These are phyloP conservation scores for Pseudotsuga menziesii DNA, from an alignment of 75 land plant species.

Conservation along the genomic window DNA sequence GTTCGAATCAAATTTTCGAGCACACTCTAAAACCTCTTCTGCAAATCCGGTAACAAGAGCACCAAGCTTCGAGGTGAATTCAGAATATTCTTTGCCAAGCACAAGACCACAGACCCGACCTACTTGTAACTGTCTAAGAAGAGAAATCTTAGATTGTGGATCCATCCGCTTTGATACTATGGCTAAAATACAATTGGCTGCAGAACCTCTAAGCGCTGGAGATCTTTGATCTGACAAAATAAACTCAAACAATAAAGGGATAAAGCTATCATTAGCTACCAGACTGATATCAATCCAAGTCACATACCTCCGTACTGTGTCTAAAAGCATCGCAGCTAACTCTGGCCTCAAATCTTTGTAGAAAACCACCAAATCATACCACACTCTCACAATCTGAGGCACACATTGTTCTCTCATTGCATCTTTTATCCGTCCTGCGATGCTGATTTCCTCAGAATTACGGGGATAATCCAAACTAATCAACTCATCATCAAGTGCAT, in stretches of 20 bases:
- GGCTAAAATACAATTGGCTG: constrained; percentile 74
- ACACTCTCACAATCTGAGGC: constrained; percentile 72
- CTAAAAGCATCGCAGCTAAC: constrained; percentile 58
- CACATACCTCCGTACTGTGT: constrained; percentile 71
- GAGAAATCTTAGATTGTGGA: constrained; percentile 56
- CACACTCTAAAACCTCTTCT: constrained; percentile 75
- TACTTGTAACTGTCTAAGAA: constrained; percentile 62
- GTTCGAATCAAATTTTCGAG: constrained; percentile 49
- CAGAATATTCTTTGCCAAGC: constrained; percentile 50
- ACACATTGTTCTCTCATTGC: constrained; percentile 94
- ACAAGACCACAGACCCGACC: constrained; percentile 57
- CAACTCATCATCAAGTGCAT: constrained; percentile 82
- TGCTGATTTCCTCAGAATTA: constrained; percentile 43
- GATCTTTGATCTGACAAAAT: constrained; percentile 37
- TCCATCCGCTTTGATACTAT: constrained; percentile 94
- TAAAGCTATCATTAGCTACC: constrained; percentile 79
- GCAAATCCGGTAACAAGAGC: constrained; percentile 79
- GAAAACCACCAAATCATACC: constrained; percentile 67
- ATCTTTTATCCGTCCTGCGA: constrained; percentile 77
- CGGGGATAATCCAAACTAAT: constrained; percentile 82
- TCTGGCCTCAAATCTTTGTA: constrained; percentile 65
- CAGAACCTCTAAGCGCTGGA: constrained; percentile 66
- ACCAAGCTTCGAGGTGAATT: constrained; percentile 55
- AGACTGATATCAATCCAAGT: constrained; percentile 94
- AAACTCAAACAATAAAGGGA: constrained; percentile 77